Base-by-base conservation (phyloP, 1,284 basidiomycete species). In the Malassezia brasiliensis region DNA sequence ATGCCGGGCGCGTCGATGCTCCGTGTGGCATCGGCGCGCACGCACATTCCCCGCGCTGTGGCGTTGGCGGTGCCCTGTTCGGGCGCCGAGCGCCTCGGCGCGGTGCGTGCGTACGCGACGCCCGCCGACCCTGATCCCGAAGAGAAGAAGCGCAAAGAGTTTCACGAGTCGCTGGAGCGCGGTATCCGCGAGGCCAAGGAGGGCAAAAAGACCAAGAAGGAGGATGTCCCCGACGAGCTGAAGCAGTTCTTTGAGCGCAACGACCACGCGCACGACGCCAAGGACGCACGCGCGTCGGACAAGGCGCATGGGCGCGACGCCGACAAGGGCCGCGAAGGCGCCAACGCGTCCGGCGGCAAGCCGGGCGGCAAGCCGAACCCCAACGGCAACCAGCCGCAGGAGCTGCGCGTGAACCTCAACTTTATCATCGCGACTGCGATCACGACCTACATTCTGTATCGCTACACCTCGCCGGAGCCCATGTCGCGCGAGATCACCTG, bases 401-500 rank as follows among this genome's bases (percentile, higher is more conserved):
- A 74, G 55, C 53, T 72, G 25, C 56, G 66, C 17, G 52, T 66
- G 52, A 74, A 74, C 49, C 53, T 62, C 58, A 73, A 72, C 56
- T 62, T 64, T 48, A 53, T 72, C 41, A 52, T 74, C 36, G 64
- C 63, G 36, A 66, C 69, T 31, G 61, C 69, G 44, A 80, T 83
- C 49, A 80, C 84, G 36, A 82, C 87, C 60, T 85, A 87, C 67
- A 79, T 83, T 10, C 79, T 86, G 64, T 83, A 83, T 37, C 82
- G 80, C 53, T 78, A 83, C 35, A 80, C 78, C 17, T 77, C 80
- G 0, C 77, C 82, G 0, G 79, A 79, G 42, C 53, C 65, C 6
- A 61, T 62, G 17, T 83, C 86, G 5, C 83, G 86, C 61, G 91
- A 96, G 77, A 94, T 96, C 64, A 96, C 91, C 62, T 96, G 91